Percentiles rank a stretch among this genome's conserved stretches.
Conservation (phyloP, 139 green algal species). For the Desmodesmus armatus region DNA sequence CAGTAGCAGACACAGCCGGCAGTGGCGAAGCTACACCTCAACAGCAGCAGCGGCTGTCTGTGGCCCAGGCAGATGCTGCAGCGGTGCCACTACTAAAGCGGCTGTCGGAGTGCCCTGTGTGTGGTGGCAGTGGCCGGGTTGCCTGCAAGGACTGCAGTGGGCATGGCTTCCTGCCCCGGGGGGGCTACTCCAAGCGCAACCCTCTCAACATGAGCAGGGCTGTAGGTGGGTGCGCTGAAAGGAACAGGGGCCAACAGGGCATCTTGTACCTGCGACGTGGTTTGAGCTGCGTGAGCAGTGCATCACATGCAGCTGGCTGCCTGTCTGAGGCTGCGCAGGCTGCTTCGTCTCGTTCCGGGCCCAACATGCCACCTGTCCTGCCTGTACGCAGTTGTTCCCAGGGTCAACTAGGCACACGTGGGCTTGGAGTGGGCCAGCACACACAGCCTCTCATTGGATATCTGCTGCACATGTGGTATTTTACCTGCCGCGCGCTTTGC, state of each 20-base stretch:
- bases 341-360: not conserved
- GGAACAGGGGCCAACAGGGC: not conserved
- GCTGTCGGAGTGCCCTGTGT: not conserved
- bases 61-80: slow-evolving; percentile 1
- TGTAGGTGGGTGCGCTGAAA: not conserved
- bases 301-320: not conserved
- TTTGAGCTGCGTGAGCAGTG: no score
- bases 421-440: not conserved
- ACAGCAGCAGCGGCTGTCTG: not conserved
- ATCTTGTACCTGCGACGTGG: no score
- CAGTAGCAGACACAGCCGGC: not conserved
- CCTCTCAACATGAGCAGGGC: slow-evolving; percentile 26
- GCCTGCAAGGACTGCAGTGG: slow-evolving; percentile 37
- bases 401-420: no score
- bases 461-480: not conserved
- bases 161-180: slow-evolving; percentile 2
- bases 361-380: no score
- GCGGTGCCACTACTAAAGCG: not conserved
- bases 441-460: not conserved
- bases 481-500: not conserved
- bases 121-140: not conserved
- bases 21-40: not conserved
- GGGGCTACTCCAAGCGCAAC: slow-evolving; percentile 37
- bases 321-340: not conserved
- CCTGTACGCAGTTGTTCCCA: no score